Evolutionary conservation across 2,329 filamentous ascomycete genomes (phyloP), one percentile per base, ranked within the genome.

Genomic region (Alternaria longipes): DNA sequence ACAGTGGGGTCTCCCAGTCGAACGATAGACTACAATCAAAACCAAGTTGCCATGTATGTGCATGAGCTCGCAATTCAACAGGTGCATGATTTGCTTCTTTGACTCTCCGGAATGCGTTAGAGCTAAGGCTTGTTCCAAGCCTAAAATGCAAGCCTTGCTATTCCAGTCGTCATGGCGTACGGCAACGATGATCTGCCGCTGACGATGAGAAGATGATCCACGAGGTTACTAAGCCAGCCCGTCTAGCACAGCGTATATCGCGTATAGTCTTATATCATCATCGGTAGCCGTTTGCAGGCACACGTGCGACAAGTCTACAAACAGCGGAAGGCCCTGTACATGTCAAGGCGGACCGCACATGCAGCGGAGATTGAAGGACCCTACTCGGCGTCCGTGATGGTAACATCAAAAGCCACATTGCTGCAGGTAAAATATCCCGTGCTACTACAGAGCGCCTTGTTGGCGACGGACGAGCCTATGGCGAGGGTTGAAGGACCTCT

Each of bases 21-120:
- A 36, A 36, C 32, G 32, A 36, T 36, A 36, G 14, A 36, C n/a
- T 62, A 66, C 60, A 34, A 68, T 28, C 56, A 63, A 52, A 49
- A 62, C 38, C 46, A 30, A 11, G 72, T 22, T 24, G 20, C 20
- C 30, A n/a, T 49, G 46, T 20, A 24, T 22, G 32, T 49, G 12
- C 18, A 49, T 34, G 12, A 8, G 18, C 5, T n/a, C 28, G 46
- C 22, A 24, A 30, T 49, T 28, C 18, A 3, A 3, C 5, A 20
- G 28, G 14, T n/a, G n/a, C 38, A 20, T 40, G 8, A 8, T 40
- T 40, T n/a, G 8, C 5, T 20, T 20, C 28, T 54, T 34, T 36
- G 14, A 30, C 51, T 28, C 40, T 24, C 46, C 46, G 22, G 26
- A 24, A 40, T 18, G 34, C 36, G 8, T 41, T 28, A 38, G 36